Evolutionary conservation across 208 protist species (phyloP), one percentile per base, ranked within the genome.

Genomic region (Leishmania tarentolae): DNA sequence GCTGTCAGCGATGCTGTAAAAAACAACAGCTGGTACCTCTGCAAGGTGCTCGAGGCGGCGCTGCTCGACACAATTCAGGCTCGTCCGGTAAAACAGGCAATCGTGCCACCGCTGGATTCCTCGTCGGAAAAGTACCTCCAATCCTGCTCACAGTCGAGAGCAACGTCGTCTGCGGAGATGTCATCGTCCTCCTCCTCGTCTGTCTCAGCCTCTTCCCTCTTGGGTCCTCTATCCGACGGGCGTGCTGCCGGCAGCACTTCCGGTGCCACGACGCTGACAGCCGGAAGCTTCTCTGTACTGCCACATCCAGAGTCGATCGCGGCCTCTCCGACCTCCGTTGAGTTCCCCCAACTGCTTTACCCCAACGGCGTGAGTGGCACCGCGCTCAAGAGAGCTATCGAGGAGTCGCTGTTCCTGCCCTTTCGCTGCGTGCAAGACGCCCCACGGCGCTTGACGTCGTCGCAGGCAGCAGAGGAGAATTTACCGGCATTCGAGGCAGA

Each of bases 21-120:
- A 56, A 91, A 93, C 69, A 86, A 88, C 56, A 89, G 85, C 56
- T 97, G 93, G 93, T 95, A 94, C 76, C 77, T 92, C 31, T 86
- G 92, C 76, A 85, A 93, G 65, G 87, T 91, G 21, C 80, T 97
- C 47, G 81, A 86, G 44, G 72, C 86, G 17, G 87, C 91, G 6
- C 81, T 97, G 44, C 78, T 91, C n/a, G 79, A 90, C 80, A 84
- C 86, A 21, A 85, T 96, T 42, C 87, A 76, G 44, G 44, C 65
- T 0, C 40, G 75, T 28, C 37, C 56, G 70, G 46, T 24, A 28
- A 46, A 4, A n/a, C 63, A 84, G 31, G 53, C 57, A 28, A 2
- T 28, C 0, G 52, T 46, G 21, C 15, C 68, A 31, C 47, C n/a
- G 61, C 47, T 42, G 24, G 56, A 72, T n/a, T 21, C 76, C 28